Evolutionary conservation across 2,329 filamentous ascomycete genomes (phyloP).

Genomic region (Penicillium sp.): DNA sequence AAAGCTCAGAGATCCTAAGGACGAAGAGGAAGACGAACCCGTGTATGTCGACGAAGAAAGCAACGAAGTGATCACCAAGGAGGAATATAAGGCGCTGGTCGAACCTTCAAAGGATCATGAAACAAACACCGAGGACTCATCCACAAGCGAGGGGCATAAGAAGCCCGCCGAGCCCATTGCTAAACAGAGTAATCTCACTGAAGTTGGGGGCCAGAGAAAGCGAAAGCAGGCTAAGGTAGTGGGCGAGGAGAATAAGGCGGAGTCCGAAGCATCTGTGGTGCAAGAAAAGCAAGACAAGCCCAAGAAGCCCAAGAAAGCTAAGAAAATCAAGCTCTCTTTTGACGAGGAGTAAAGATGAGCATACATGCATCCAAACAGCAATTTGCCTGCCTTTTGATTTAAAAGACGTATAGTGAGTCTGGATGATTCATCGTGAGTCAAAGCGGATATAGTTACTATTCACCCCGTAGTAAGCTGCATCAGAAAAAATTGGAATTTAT

Average conservation of each 20-base stretch:
- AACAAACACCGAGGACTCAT: constrained; percentile 11
- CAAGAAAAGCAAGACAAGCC: constrained; percentile 26
- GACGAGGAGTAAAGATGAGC: constrained; percentile 32
- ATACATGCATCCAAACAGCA: neutral
- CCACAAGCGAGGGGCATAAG: constrained; percentile 14
- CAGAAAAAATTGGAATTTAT: neutral
- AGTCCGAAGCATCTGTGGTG: constrained; percentile 18
- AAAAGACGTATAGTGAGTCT: neutral
- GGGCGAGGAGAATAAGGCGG: constrained; percentile 28
- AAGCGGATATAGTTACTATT: neutral
- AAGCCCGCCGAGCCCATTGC: constrained; percentile 13
- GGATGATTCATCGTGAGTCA: constrained; percentile 10
- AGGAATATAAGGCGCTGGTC: constrained; percentile 43
- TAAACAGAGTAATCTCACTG: constrained; percentile 39
- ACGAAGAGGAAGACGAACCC: constrained; percentile 44
- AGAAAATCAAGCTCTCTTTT: constrained; percentile 50
- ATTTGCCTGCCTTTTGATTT: neutral
- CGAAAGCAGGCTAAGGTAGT: constrained; percentile 45
- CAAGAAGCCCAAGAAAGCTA: constrained; percentile 43
- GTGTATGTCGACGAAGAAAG: constrained; percentile 47
- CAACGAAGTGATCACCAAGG: constrained; percentile 46
- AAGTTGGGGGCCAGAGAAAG: constrained; percentile 44
- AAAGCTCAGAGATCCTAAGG: constrained; percentile 33
- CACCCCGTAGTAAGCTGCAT: neutral
- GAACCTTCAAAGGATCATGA: constrained; percentile 16